Conservation (phyloP, 306 rosid species). For the Senna tora region DNA sequence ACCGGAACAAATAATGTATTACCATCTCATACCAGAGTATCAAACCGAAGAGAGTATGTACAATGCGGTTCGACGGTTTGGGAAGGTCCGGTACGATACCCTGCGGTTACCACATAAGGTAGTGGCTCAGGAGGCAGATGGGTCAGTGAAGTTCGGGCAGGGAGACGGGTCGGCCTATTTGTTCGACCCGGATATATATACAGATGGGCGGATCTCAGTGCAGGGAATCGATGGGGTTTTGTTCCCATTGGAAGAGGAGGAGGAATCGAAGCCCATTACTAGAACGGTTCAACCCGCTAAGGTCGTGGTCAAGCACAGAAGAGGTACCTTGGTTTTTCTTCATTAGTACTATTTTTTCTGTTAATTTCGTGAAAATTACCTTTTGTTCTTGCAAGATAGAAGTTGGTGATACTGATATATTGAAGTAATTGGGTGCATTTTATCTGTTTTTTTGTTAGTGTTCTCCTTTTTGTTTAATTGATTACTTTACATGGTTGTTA, state of each 20-base stretch:
- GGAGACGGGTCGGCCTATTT: conserved; percentile 74
- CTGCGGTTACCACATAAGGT: conserved; percentile 73
- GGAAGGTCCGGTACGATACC: conserved; percentile 66
- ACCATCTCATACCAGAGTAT: conserved; percentile 78
- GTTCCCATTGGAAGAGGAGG: conserved; percentile 59
- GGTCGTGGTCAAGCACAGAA: conserved; percentile 58
- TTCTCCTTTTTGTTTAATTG: background rate
- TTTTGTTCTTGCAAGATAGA: background rate
- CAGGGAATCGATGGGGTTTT: conserved; percentile 81
- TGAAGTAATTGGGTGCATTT: conserved; percentile 22
- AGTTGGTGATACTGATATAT: conserved; percentile 22
- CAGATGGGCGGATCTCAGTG: conserved; percentile 81
- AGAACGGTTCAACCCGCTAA: conserved; percentile 53
- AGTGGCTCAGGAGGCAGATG: conserved; percentile 78
- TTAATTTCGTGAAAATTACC: background rate
- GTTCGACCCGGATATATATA: conserved; percentile 80
- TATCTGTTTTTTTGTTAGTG: background rate
- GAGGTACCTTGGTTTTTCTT: conserved; percentile 54
- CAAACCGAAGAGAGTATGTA: conserved; percentile 93
- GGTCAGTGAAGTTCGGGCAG: conserved; percentile 75
- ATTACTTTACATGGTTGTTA: background rate
- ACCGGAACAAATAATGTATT: conserved; percentile 83
- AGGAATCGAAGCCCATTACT: conserved; percentile 38
- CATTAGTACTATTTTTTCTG: background rate
- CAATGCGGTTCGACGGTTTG: conserved; percentile 78